Percentiles rank a stretch among this genome's conserved stretches.
phyloP scores from a whole-genome alignment of 495 filamentous ascomycete species.

The Penicillium psychrofluorescens region DNA sequence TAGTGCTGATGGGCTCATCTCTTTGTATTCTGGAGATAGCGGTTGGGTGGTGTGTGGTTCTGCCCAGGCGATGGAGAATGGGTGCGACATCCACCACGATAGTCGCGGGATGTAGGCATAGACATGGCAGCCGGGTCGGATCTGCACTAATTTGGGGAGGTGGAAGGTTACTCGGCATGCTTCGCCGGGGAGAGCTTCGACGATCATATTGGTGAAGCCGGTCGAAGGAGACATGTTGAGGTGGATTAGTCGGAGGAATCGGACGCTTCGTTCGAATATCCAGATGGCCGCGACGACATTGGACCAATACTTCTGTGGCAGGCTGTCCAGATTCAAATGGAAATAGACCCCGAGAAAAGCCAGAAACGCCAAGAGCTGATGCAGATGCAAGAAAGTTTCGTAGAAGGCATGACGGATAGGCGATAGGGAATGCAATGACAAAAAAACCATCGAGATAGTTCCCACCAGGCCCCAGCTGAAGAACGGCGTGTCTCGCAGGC shows the following conservation, averaged over 20 bases:
- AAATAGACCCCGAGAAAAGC: slow-evolving; percentile 61
- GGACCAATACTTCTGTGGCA: slow-evolving; percentile 57
- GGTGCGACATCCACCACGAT: slow-evolving; percentile 61
- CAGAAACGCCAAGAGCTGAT: slow-evolving; percentile 60
- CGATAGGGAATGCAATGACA: slow-evolving; percentile 66
- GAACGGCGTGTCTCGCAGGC: slow-evolving; percentile 55
- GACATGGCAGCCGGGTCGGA: slow-evolving; percentile 70
- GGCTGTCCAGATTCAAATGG: slow-evolving; percentile 55
- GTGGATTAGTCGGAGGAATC: slow-evolving; percentile 49
- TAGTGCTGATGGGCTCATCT: slow-evolving; percentile 15
- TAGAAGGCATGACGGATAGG: slow-evolving; percentile 83
- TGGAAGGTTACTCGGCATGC: slow-evolving; percentile 59
- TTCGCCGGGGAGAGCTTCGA: slow-evolving; percentile 47
- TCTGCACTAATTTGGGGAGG: slow-evolving; percentile 66
- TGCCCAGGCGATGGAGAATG: slow-evolving; percentile 52
- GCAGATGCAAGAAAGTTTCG: slow-evolving; percentile 74
- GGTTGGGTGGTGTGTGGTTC: slow-evolving; percentile 26
- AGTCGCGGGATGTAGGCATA: slow-evolving; percentile 76
- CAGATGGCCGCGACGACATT: slow-evolving; percentile 55
- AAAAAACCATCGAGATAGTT: slow-evolving; percentile 52
- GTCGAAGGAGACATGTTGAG: slow-evolving; percentile 45
- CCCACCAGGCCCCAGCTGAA: slow-evolving; percentile 43
- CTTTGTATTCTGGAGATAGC: background rate
- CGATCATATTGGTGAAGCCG: slow-evolving; percentile 33
- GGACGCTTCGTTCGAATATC: slow-evolving; percentile 53